phyloP scores from a whole-genome alignment of 495 filamentous ascomycete species.

The Cladorrhinum samala region DNA sequence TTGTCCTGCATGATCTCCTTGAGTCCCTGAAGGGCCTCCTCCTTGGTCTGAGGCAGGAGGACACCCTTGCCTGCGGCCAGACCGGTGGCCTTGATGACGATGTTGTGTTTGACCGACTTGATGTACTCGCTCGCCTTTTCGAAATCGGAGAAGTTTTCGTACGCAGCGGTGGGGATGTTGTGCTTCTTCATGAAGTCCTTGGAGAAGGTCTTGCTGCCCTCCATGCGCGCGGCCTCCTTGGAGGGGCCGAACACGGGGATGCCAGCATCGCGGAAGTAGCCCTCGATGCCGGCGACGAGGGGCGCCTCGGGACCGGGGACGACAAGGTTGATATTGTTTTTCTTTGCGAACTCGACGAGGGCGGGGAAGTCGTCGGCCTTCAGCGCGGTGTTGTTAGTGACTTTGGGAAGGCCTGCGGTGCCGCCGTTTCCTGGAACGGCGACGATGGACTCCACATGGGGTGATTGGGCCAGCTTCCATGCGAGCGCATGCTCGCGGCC shows the following conservation, averaged over 20 bases:
- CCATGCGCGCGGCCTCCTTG: constrained; percentile 80
- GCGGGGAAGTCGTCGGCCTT: constrained; percentile 67
- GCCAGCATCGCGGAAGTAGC: constrained; percentile 70
- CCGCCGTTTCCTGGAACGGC: constrained; percentile 84
- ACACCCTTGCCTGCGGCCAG: constrained; percentile 90
- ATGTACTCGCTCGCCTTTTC: constrained; percentile 70
- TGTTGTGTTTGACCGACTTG: constrained; percentile 62
- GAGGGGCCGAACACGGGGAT: constrained; percentile 85
- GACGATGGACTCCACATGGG: constrained; percentile 57
- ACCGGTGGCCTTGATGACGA: constrained; percentile 86
- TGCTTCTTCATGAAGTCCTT: constrained; percentile 97
- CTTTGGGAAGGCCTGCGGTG: constrained; percentile 65
- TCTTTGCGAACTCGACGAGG: constrained; percentile 67
- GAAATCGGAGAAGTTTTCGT: constrained; percentile 82
- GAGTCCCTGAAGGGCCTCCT: constrained; percentile 75
- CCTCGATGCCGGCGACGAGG: constrained; percentile 84
- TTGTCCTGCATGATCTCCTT: constrained; percentile 85
- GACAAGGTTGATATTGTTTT: constrained; percentile 72
- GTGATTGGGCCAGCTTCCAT: constrained; percentile 86
- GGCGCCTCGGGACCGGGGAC: constrained; percentile 91
- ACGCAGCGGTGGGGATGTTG: constrained; percentile 83
- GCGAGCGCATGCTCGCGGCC: constrained; percentile 92
- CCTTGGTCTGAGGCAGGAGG: constrained; percentile 70
- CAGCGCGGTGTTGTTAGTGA: constrained; percentile 61
- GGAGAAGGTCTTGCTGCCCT: constrained; percentile 92